These are phyloP conservation scores for Pseudocercospora musae DNA, from an alignment of 2,329 filamentous ascomycete genomes.

Conservation along the genomic window DNA sequence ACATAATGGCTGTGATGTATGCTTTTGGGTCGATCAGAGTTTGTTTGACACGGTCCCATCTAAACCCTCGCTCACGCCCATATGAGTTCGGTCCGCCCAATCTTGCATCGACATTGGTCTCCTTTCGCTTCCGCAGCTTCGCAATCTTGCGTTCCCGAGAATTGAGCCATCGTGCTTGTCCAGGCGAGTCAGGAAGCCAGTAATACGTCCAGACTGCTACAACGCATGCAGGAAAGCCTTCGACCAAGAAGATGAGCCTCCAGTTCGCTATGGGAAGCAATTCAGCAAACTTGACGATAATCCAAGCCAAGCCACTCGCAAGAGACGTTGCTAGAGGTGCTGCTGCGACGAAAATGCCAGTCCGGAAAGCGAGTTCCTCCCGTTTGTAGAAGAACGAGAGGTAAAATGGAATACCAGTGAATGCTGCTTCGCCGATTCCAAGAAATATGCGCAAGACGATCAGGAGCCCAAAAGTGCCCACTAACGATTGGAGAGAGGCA, in stretches of 20 bases:
- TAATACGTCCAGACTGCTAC: conserved; percentile 71
- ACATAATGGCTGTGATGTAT: conserved; percentile 75
- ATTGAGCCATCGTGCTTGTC: conserved; percentile 42
- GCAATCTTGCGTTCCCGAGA: conserved; percentile 60
- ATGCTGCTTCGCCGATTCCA: conserved; percentile 59
- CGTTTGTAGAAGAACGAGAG: conserved; percentile 61
- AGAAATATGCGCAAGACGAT: conserved; percentile 59
- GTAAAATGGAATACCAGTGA: conserved; percentile 63
- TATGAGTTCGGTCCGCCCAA: background rate
- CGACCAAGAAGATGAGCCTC: conserved; percentile 79
- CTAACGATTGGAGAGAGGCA: conserved; percentile 65
- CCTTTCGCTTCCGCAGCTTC: conserved; percentile 60
- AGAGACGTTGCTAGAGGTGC: conserved; percentile 62
- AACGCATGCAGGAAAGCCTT: conserved; percentile 79
- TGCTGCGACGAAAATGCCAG: conserved; percentile 80
- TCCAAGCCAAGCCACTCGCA: conserved; percentile 74
- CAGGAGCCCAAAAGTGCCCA: conserved; percentile 51
- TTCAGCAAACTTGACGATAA: conserved; percentile 67
- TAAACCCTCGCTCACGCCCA: conserved; percentile 30
- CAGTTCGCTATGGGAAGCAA: conserved; percentile 68
- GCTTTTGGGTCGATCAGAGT: conserved; percentile 64
- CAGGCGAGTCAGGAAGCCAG: conserved; percentile 72
- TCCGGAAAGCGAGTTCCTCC: conserved; percentile 77
- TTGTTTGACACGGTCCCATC: conserved; percentile 56
- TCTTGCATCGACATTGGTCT: conserved; percentile 21